Evolutionary conservation across 768 basidiomycete genomes (phyloP), one percentile per base, ranked within the genome.

Genomic region (Asterophora lycoperdoides): DNA sequence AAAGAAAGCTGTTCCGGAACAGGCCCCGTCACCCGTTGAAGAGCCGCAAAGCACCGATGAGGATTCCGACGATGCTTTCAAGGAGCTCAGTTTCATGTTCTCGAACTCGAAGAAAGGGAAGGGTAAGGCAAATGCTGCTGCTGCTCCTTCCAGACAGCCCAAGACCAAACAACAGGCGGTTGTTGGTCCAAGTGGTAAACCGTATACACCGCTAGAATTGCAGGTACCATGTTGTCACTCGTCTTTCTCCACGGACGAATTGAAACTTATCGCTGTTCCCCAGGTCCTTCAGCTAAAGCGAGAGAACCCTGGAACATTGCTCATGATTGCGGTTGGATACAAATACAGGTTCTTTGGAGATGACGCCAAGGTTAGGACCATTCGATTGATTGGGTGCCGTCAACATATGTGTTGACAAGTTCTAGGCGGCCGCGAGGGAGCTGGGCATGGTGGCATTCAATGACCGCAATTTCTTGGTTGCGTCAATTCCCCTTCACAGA

Each of bases 281-380:
- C 41, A 83, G 81, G 72, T 84, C 26, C 58, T 74, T 19, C 63
- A 76, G 46, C 67, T 92, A 10, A 88, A 89, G 65, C 68, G 71
- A 46, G 77, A 83, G 15, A 73, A 89, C 63, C 74, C 77, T 1
- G 86, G 76, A 9, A 80, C 80, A 4, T 54, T 93, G 30, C 70
- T 93, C 10, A 81, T 93, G 76, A 70, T 93, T 18, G 85, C 92
- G 63, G 81, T 86, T 23, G 91, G 91, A 4, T 93, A 93, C 64
- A 93, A 86, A 63, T 86, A 82, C 62, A 78, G 73, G 45, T 93
- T 94, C 64, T 93, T 83, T 57, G 85, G 81, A 41, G 84, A 92
- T 17, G 92, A 93, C 59, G 92, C 92, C 1, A 80, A 81, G 72
- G 89, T 83, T 43, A 33, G 63, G 51, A 14, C 29, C 42, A 19